Evolutionary conservation across 164 flowering plant genomes (phyloP), one percentile per base, ranked within the genome.

Genomic region (Amborella trichopoda): DNA sequence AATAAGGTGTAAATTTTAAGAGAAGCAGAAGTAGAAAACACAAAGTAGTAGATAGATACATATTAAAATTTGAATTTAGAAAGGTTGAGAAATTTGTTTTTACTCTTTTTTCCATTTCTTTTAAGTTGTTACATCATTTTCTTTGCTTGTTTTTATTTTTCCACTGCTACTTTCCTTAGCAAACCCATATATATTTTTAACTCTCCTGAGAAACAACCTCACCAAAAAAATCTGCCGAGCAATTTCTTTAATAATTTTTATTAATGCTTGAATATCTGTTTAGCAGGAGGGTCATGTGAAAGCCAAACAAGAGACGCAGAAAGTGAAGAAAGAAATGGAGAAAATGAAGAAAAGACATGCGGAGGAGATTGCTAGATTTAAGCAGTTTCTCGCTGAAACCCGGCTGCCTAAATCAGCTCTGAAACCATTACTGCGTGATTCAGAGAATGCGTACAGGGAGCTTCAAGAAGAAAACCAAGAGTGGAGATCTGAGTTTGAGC

Each of bases 361-460:
- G 65, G 88, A 80, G 95, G 96, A 93, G 71, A 79, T 88, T 72
- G 60, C 62, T 6, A 88, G 95, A 21, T 78, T 85, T 94, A 88
- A 93, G 52, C 89, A 87, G 53, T 82, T 78, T 53, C 76, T 91
- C 42, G 94, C 90, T 47, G 96, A 82, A 48, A 87, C 93, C 76
- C 68, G 72, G 49, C 49, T 87, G 60, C 99, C 96, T 1, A 80
- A 78, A 51, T 79, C 96, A 40, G 96, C 99, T 30, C 49, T 91
- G 63, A 65, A 52, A 24, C 78, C 89, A 20, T 23, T 72, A 14
- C 69, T 70, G 50, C 51, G 60, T 38, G 69, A 81, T 30, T 76
- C 83, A 20, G 49, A 48, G 26, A 47, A 52, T 36, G 48, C 51
- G 30, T 61, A 26, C 22, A 44, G 50, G 6, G 28, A 49, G 2